phyloP scores from a whole-genome alignment of 805 yeast species.

The Cyberlindnera mrakii region DNA sequence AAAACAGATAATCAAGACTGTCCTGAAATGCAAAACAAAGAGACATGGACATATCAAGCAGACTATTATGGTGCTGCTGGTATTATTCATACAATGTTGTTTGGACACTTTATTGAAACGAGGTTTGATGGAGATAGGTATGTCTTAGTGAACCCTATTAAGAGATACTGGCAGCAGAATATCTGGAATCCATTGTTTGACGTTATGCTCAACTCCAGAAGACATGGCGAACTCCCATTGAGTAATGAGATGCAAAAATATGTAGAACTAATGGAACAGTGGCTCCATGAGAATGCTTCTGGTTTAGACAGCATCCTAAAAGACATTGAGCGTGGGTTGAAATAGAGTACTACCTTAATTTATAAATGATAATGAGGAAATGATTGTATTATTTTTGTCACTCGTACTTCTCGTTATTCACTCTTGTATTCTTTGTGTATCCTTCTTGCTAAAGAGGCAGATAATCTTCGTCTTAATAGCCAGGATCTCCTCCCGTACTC shows the following conservation, averaged over 20 bases:
- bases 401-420: not conserved
- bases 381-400: not conserved
- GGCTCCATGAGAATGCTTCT: constrained; percentile 26
- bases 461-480: constrained; percentile 1
- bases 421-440: not conserved
- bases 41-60: constrained; percentile 71
- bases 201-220: constrained; percentile 53
- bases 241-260: constrained; percentile 28
- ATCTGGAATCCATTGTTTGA: constrained; percentile 68
- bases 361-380: not conserved
- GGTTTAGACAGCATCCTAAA: constrained; percentile 27
- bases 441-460: not conserved
- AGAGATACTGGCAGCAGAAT: constrained; percentile 70
- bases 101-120: constrained; percentile 57
- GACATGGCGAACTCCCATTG: constrained; percentile 34
- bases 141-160: constrained; percentile 41
- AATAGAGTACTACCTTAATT: constrained; percentile 1
- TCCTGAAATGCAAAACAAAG: constrained; percentile 52
- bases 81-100: constrained; percentile 65
- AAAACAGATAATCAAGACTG: constrained; percentile 65
- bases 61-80: constrained; percentile 83
- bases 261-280: constrained; percentile 35
- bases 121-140: constrained; percentile 26
- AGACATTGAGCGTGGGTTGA: constrained; percentile 30
- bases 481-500: constrained; percentile 1